Base-by-base conservation (phyloP, 2,329 filamentous ascomycete genomes). In the Colletotrichum sp. region DNA sequence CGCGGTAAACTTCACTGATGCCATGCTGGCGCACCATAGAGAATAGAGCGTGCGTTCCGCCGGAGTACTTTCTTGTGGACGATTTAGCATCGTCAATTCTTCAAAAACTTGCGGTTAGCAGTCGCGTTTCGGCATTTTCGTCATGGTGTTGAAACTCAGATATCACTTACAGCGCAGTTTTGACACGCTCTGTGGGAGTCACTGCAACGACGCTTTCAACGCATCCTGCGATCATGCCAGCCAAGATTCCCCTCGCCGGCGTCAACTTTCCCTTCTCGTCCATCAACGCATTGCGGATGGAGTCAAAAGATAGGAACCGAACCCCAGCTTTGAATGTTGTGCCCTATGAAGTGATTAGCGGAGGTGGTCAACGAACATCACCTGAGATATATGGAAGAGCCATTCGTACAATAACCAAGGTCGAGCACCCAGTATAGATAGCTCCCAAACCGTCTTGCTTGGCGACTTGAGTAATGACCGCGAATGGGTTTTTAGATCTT, bases 171-270 rank as follows among this genome's bases (percentile, higher is more conserved):
- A 94, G 81, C 0, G 92, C 92, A 2, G 93, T 94, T 81, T 94
- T 94, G 80, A 94, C 90, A 18, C 92, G 87, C 80, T 94, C 93
- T 0, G 91, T 93, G 0, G 93, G 93, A 3, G 92, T 94, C 1
- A 94, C 92, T 2, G 92, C 92, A n/a, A 90, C 88, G 0, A 92
- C 86, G 71, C 89, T 91, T 21, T 92, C 92, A 1, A 92, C 88
- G 1, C 92, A 88, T 0, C 93, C 93, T 0, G 91, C 90, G 2
- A 87, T 84, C 91, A 94, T 93, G 10, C 93, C 93, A 7, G 92
- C 92, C 0, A 91, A 80, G n/a, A 94, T 87, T 52, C 91, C 92
- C 4, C 89, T 84, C 1, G 86, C 79, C 0, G 92, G 88, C 0
- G 90, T 90, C 9, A 94, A 82, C 2, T 86, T 89, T 0, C 91